These are phyloP conservation scores for Candida hispaniensis DNA, from an alignment of 805 yeast species.

Conservation along the genomic window DNA sequence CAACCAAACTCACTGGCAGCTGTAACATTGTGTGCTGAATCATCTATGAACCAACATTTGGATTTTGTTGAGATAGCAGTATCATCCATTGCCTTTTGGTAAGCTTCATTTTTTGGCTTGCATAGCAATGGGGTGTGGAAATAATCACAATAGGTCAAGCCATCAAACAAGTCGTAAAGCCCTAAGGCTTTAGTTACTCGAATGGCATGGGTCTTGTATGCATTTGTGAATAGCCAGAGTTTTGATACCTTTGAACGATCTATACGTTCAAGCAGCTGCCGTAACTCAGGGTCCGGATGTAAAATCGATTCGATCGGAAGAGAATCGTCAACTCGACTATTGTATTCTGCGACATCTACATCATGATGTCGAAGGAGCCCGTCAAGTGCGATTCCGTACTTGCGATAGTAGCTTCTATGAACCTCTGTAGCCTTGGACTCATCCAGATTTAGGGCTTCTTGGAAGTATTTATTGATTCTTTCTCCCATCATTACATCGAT, in stretches of 20 bases:
- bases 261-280: slow-evolving; percentile 27
- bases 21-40: slow-evolving; percentile 64
- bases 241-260: slow-evolving; percentile 48
- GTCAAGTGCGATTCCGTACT: slow-evolving; percentile 87
- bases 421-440: slow-evolving; percentile 66
- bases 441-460: slow-evolving; percentile 44
- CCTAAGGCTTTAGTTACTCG: slow-evolving; percentile 74
- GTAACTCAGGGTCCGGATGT: slow-evolving; percentile 37
- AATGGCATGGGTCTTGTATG: slow-evolving; percentile 81
- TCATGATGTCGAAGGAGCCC: slow-evolving; percentile 58
- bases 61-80: slow-evolving; percentile 44
- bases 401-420: slow-evolving; percentile 66
- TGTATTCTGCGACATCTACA: slow-evolving; percentile 82
- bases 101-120: slow-evolving; percentile 75
- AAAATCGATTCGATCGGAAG: slow-evolving; percentile 75
- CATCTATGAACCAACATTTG: slow-evolving; percentile 74
- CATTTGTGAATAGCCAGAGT: slow-evolving; percentile 90
- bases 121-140: slow-evolving; percentile 52
- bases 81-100: slow-evolving; percentile 43
- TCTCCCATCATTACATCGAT: slow-evolving; percentile 84
- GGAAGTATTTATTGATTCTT: slow-evolving; percentile 73
- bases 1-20: slow-evolving; percentile 68
- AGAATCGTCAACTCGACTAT: slow-evolving; percentile 82
- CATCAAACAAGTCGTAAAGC: slow-evolving; percentile 87
- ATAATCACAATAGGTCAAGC: slow-evolving; percentile 88